These are phyloP conservation scores for Sugiyamaella chiloensis DNA, from an alignment of 805 yeast genomes.

Conservation along the genomic window DNA sequence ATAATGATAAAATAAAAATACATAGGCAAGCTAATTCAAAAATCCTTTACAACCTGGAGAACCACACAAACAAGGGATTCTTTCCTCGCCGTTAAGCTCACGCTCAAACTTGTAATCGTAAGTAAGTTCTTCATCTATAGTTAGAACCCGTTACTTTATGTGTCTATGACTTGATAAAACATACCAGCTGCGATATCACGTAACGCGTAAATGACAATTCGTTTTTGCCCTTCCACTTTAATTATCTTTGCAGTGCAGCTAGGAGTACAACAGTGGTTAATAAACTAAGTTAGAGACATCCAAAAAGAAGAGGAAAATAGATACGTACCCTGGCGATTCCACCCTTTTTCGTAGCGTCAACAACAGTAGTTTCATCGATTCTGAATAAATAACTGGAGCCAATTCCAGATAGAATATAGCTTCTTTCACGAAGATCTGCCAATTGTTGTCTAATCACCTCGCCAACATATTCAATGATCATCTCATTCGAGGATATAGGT, in stretches of 20 bases:
- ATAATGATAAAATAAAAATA: not conserved
- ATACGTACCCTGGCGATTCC: conserved; percentile 72
- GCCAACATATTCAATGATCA: conserved; percentile 98
- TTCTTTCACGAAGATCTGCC: conserved; percentile 86
- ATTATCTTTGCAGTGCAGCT: conserved; percentile 96
- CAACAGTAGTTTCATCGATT: conserved; percentile 89
- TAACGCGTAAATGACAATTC: conserved; percentile 92
- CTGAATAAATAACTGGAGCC: conserved; percentile 93
- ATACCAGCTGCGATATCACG: conserved; percentile 84
- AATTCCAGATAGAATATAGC: conserved; percentile 84
- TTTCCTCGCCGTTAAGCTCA: conserved; percentile 80
- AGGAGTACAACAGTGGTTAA: conserved; percentile 96
- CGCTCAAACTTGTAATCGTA: conserved; percentile 95
- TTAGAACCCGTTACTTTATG: conserved; percentile 1
- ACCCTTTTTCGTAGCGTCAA: conserved; percentile 96
- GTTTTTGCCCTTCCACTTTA: conserved; percentile 87
- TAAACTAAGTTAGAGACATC: conserved; percentile 44
- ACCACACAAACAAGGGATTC: conserved; percentile 92
- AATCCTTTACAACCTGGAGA: conserved; percentile 92
- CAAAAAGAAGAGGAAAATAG: not conserved
- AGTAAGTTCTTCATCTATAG: conserved; percentile 65
- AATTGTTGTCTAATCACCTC: conserved; percentile 90
- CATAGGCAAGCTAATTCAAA: conserved; percentile 51
- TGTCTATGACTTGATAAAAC: conserved; percentile 9
- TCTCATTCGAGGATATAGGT: conserved; percentile 92